Conservation (phyloP, 257 asterid genomes). For the Lycium ferocissimum region DNA sequence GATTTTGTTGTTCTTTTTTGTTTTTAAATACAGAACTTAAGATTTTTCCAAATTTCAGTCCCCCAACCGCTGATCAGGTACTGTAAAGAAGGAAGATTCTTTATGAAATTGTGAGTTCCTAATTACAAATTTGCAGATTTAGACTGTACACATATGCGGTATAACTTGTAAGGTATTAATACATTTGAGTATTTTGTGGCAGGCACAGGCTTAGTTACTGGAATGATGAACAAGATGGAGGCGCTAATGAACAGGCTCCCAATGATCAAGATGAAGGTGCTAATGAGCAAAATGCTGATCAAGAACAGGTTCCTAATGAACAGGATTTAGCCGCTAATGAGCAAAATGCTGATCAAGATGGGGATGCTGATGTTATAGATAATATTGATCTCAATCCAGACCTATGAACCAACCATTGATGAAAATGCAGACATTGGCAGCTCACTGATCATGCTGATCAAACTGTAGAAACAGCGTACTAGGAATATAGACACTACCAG, state of each 20-base stretch:
- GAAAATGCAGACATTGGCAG: not conserved
- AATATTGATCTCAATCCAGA: not conserved
- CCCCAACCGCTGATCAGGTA: not conserved
- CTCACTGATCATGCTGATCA: not conserved
- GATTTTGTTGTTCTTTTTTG: not conserved
- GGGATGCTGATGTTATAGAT: not conserved
- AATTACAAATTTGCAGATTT: not conserved
- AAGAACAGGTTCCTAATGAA: not conserved
- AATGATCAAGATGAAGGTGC: not conserved
- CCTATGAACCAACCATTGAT: not conserved
- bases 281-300: no score
- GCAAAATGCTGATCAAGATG: not conserved
- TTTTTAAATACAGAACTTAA: not conserved
- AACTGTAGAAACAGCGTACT: not conserved
- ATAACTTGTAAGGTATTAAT: not conserved
- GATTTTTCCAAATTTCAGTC: not conserved
- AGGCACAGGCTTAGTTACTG: not conserved
- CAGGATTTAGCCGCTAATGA: not conserved
- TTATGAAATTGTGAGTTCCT: not conserved
- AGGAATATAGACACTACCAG: not conserved
- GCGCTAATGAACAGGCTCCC: not conserved
- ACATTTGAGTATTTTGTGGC: not conserved
- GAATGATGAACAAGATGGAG: not conserved
- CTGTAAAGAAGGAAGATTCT: not conserved
- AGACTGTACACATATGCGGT: not conserved